phyloP scores from a whole-genome alignment of 2,329 filamentous ascomycete species.

The Bipolaris victoriae region DNA sequence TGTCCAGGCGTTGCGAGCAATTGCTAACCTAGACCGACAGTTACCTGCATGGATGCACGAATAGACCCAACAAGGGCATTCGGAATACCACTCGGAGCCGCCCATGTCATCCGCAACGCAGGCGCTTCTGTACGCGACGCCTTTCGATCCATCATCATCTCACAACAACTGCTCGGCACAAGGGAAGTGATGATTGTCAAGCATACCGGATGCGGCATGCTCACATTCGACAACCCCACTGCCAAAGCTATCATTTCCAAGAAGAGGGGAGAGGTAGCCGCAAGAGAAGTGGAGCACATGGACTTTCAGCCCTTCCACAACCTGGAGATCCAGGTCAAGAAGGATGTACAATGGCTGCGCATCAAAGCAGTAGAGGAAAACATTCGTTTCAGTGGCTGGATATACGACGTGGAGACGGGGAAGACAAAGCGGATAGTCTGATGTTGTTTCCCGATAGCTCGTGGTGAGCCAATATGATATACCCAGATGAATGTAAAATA shows the following conservation, averaged over 20 bases:
- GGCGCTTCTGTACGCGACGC: constrained; percentile 69
- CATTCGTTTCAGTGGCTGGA: constrained; percentile 71
- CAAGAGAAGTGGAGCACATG: constrained; percentile 53
- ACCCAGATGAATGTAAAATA: constrained; percentile 12
- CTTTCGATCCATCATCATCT: constrained; percentile 76
- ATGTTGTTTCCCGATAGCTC: neutral
- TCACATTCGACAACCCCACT: constrained; percentile 68
- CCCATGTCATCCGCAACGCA: constrained; percentile 76
- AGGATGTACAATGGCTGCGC: constrained; percentile 70
- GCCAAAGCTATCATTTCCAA: constrained; percentile 62
- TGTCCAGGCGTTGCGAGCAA: neutral
- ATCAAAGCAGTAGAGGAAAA: constrained; percentile 64
- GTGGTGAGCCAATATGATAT: constrained; percentile 8
- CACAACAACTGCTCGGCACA: constrained; percentile 78
- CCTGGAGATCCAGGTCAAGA: constrained; percentile 64
- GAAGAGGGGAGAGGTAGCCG: constrained; percentile 63
- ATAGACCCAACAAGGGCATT: constrained; percentile 71
- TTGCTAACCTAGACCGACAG: constrained; percentile 35
- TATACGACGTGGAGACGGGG: constrained; percentile 80
- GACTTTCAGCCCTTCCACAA: constrained; percentile 69
- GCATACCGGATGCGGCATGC: constrained; percentile 76
- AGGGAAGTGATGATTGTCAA: constrained; percentile 76
- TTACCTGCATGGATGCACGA: constrained; percentile 85
- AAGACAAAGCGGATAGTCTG: constrained; percentile 59
- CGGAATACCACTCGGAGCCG: constrained; percentile 74